phyloP scores from a whole-genome alignment of 2,329 filamentous ascomycete genomes.

The Taxawa tesnikishii region DNA sequence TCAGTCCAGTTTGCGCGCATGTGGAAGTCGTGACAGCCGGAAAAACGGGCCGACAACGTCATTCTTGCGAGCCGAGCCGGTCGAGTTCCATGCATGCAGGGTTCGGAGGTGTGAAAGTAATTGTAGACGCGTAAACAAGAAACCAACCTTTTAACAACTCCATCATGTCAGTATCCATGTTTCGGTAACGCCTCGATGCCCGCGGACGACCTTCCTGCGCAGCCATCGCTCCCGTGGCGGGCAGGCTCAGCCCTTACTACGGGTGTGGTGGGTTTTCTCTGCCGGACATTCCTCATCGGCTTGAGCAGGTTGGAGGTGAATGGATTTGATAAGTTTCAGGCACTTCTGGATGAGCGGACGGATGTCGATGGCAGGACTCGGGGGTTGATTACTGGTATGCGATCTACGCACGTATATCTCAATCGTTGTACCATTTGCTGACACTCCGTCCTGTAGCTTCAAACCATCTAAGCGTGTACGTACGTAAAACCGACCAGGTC shows the following conservation, averaged over 20 bases:
- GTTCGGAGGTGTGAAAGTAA: no score
- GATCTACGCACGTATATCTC: slow-evolving; percentile 3
- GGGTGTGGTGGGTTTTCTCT: slow-evolving; percentile 58
- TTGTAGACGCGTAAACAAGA: no score
- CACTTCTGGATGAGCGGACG: slow-evolving; percentile 60
- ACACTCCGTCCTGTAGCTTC: slow-evolving; percentile 55
- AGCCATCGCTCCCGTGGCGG: slow-evolving; percentile 58
- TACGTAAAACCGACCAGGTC: slow-evolving; percentile 22
- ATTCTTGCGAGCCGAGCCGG: no score
- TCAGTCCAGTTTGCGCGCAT: not conserved
- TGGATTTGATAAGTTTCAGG: slow-evolving; percentile 64
- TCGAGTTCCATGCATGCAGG: no score
- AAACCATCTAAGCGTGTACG: slow-evolving; percentile 82
- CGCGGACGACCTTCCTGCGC: slow-evolving; percentile 28
- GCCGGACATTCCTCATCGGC: slow-evolving; percentile 61
- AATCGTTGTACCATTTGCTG: not conserved
- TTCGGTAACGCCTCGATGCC: no score
- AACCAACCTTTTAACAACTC: no score
- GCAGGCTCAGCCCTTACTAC: slow-evolving; percentile 62
- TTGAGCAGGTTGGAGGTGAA: slow-evolving; percentile 64
- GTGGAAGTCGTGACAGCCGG: no score
- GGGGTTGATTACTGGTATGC: slow-evolving; percentile 71
- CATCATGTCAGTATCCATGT: no score
- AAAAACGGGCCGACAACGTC: no score
- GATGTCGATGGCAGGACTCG: slow-evolving; percentile 54